Evolutionary conservation across 495 filamentous ascomycete species (phyloP), one percentile per base, ranked within the genome.

Genomic region (Xylaria sp.): DNA sequence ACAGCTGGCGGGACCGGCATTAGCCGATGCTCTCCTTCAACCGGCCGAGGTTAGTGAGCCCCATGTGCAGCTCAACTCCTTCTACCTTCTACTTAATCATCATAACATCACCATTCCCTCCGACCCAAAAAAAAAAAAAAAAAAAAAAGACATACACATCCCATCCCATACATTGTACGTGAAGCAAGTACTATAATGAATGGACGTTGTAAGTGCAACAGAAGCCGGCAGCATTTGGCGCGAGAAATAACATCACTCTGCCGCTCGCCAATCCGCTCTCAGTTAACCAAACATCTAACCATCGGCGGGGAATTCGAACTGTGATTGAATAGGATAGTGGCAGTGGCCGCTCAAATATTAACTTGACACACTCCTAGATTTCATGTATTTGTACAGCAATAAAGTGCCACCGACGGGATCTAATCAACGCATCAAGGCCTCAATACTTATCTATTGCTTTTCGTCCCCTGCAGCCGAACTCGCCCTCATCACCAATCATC

Each of bases 401-500:
- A 24, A 66, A 29, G 43, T 26, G 44, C 19, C 29, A 24, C 44
- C 9, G 31, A 66, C 40, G 24, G 8, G 15, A 17, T 31, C 55
- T 58, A 33, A 29, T 53, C 57, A 53, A 29, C 67, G 29, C 57
- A 52, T 68, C 26, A 48, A 40, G 31, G 29, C 29, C 21, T 12
- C 67, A 12, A 53, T 9, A 19, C 35, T 58, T 21, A 46, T n/a
- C 46, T 37, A 44, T 44, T 48, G 15, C 44, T 61, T 9, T 29
- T 69, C 50, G 40, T 24, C 26, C 52, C 71, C 44, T 31, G 14
- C 26, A 43, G 53, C 40, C 35, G 17, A 57, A 29, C 40, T 15
- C 11, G 61, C 1, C n/a, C 26, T 9, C 52, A 66, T 80, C 79
- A 91, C 89, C 89, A 90, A 77, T 91, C 88, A 75, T 91, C 88